Base-by-base conservation (phyloP, 306 rosid species). In the Citrullus amarus region DNA sequence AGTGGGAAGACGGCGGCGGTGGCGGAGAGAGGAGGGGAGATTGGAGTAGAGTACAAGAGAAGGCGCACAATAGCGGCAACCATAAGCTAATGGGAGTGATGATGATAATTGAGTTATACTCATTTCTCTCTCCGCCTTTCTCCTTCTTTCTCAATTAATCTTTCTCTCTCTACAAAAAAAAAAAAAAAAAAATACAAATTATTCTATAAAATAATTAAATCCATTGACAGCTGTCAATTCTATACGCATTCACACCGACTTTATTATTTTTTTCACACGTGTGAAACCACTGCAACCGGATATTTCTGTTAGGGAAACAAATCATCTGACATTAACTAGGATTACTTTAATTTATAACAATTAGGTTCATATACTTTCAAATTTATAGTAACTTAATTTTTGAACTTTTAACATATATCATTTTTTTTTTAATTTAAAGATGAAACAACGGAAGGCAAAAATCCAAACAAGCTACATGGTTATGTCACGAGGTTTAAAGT, bases 21-120 rank as follows among this genome's bases (percentile, higher is more conserved):
- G 78, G 22, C 13, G 84, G n/a, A 14, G 38, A 73, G 80, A 69
- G 20, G 39, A 46, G 74, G 79, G 41, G 75, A 13, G 75, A 77
- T 80, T 39, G 39, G 81, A 78, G 83, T 58, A 58, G 50, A 2
- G 79, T 43, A 55, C 69, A 43, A 81, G 76, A 59, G 85, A 73
- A 57, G 79, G 88, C 32, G 88, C 63, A 79, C 22, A 68, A 78
- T 80, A 82, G 87, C 85, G 68, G 85, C 62, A 86, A 85, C 84
- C 80, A 78, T 57, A 84, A 6, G 90, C 89, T 9, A 86, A 54
- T 0, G 88, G 80, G 41, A 83, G 43, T 12, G 85, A 56, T 6
- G 83, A 48, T 0, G 74, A 13, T 44, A 62, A 59, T 46, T 81
- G 60, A 68, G 75, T 68, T n/a, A 72, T 67, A 18, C 51, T 30